Percentiles rank a stretch among this genome's conserved stretches.
Evolutionary conservation across 1,284 basidiomycete species (phyloP).

Genomic region (Pseudomicrostroma phylloplanum): DNA sequence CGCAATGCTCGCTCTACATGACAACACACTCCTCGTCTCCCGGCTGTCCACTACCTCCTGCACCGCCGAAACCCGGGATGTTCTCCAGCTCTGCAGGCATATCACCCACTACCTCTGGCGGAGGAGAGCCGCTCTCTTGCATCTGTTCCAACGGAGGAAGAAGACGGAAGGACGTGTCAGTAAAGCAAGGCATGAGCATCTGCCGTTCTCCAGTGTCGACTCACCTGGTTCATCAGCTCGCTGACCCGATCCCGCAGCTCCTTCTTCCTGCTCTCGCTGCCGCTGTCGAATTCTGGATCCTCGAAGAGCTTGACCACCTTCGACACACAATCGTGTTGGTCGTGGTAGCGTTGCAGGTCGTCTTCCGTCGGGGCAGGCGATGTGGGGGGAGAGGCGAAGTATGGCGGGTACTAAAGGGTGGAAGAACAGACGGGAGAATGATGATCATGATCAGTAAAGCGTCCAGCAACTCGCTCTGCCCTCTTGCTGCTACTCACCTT

Average conservation of each 20-base stretch:
- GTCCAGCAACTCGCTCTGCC: not conserved
- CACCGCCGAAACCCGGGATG: conserved; percentile 31
- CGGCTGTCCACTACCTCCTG: conserved; percentile 2
- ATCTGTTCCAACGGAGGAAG: conserved; percentile 59
- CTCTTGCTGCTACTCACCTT: conserved; percentile 61
- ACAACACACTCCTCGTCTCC: conserved; percentile 36
- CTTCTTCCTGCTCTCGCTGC: conserved; percentile 58
- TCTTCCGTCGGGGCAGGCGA: conserved; percentile 55
- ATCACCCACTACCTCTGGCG: conserved; percentile 82
- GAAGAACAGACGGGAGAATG: not conserved
- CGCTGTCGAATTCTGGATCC: conserved; percentile 53
- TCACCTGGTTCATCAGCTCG: conserved; percentile 70
- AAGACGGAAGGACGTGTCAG: not conserved
- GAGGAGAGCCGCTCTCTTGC: conserved; percentile 79
- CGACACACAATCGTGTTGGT: conserved; percentile 63
- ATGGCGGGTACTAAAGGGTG: conserved; percentile 68
- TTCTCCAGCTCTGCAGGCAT: conserved; percentile 62
- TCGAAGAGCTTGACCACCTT: conserved; percentile 72
- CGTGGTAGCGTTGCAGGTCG: conserved; percentile 65
- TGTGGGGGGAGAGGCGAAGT: conserved; percentile 58
- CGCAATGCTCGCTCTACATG: conserved; percentile 24
- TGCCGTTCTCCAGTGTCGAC: conserved; percentile 24
- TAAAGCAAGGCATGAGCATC: not conserved
- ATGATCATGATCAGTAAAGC: conserved; percentile 8
- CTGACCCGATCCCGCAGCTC: conserved; percentile 60